Base-by-base conservation (phyloP, 2,329 filamentous ascomycete species). In the Penicillium sp. region DNA sequence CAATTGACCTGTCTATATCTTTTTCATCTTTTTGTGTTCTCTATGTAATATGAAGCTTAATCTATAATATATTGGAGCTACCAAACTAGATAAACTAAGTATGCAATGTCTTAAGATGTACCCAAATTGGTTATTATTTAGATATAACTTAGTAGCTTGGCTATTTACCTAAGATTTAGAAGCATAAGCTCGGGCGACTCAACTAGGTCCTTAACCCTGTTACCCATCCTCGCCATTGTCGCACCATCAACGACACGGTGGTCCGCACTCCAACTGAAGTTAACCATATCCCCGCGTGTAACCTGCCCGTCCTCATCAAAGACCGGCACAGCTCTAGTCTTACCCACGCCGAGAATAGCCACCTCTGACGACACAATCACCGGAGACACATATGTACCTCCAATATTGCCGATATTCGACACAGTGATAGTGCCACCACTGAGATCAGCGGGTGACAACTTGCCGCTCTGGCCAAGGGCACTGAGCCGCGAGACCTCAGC, bases 251-350 rank as follows among this genome's bases (percentile, higher is more conserved):
- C 86, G 51, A 97, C 89, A 19, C 94, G 82, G 75, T 99, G 94
- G 74, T 97, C 92, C 6, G 93, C 93, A 72, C 90, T 93, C 93
- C 93, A 97, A 75, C 92, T 97, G 66, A 97, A 91, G 69, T 95
- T 91, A 71, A 88, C 88, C 58, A 95, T 83, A 68, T 95, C 88
- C 72, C 86, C 89, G 75, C 84, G 86, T 12, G 92, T 81, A 12
- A 97, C 78, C 70, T 73, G 83, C 73, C 61, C 72, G 1, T 74
- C 69, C 2, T 77, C 75, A 55, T 79, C 77, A 73, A 97, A 97
- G 3, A 90, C 88, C 11, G 94, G 94, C 31, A 96, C 83, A 1
- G 84, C 83, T 65, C 87, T 88, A 72, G 91, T 85, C 63, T 89
- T 86, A 5, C 94, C 94, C 30, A 99, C 81, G 11, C 93, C 94